Base-by-base conservation (phyloP, 768 basidiomycete species). In the Pleurotus cornucopiae region DNA sequence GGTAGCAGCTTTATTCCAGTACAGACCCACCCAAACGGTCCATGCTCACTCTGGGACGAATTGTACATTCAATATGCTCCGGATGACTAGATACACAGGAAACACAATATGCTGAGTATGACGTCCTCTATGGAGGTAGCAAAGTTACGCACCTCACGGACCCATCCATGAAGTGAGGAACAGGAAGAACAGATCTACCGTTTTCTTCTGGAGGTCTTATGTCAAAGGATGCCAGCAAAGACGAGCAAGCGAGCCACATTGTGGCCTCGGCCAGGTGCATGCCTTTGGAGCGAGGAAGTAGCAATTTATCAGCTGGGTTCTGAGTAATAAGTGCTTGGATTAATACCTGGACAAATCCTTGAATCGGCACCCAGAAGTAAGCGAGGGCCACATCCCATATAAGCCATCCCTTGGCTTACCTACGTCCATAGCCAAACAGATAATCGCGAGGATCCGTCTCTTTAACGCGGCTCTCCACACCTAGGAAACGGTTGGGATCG, bases 391-490 rank as follows among this genome's bases (percentile, higher is more conserved):
- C 30, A 34, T 34, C 30, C 30, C 30, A 34, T 34, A 34, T 34
- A 34, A 34, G 30, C 30, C 30, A 34, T 34, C 30, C 30, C 30
- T 34, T 34, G 2, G 41, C 77, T 59, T 57, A 77, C 79, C 87
- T 79, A 68, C 87, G 73, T 48, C 87, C 87, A 63, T 87, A 89
- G 2, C 87, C 87, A 68, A 87, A 89, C 61, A 81, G 83, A 51
- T 84, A 65, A 47, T 74, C 74, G 54, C 80, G 80, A 57, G 85
- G 83, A 66, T 87, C 84, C 21, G 23, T 51, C 39, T 65, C 58
- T 30, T 48, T 23, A n/a, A 67, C 69, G 9, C 30, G 30, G 30
- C 30, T 34, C 18, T n/a, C 18, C 9, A 23, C 40, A 7, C 41
- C n/a, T 44, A 49, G 23, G 21, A 47, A 57, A 12, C 56, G 46